These are phyloP conservation scores for Wickerhamiella galacta DNA, from an alignment of 805 yeast genomes.

Conservation along the genomic window DNA sequence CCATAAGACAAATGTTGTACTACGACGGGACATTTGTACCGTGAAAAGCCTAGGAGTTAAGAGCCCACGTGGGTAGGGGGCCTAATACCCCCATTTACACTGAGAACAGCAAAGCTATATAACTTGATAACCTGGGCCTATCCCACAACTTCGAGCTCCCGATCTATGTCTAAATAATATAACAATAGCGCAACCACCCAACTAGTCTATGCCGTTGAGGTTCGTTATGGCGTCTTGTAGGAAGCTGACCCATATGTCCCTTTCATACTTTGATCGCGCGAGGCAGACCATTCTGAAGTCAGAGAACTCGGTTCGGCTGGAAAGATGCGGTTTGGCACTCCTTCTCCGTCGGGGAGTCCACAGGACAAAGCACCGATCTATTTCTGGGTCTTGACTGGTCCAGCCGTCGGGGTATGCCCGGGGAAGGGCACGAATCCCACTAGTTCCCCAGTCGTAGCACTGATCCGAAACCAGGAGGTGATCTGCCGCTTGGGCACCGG, in stretches of 20 bases:
- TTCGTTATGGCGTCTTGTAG: constrained; percentile 20
- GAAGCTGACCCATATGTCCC: constrained; percentile 62
- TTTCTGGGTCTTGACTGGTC: constrained; percentile 63
- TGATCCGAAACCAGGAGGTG: constrained; percentile 36
- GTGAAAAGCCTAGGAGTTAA: no score
- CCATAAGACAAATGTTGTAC: no score
- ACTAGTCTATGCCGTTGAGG: no score
- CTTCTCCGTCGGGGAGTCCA: constrained; percentile 44
- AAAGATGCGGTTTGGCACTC: constrained; percentile 32
- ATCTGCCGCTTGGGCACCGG: constrained; percentile 43
- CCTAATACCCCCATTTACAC: no score
- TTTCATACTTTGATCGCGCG: constrained; percentile 66
- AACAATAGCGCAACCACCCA: no score
- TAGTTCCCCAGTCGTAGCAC: constrained; percentile 31
- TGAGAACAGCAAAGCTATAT: no score
- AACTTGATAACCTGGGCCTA: no score
- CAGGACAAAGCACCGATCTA: constrained; percentile 59
- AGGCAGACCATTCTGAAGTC: constrained; percentile 59
- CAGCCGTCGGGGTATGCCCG: constrained; percentile 70
- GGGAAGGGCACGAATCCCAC: constrained; percentile 47
- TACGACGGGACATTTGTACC: no score
- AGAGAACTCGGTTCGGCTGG: constrained; percentile 39
- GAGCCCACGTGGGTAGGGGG: no score
- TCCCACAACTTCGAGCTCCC: no score
- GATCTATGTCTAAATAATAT: no score